These are phyloP conservation scores for Penicillium goetzii DNA, from an alignment of 495 filamentous ascomycete species.

Conservation along the genomic window DNA sequence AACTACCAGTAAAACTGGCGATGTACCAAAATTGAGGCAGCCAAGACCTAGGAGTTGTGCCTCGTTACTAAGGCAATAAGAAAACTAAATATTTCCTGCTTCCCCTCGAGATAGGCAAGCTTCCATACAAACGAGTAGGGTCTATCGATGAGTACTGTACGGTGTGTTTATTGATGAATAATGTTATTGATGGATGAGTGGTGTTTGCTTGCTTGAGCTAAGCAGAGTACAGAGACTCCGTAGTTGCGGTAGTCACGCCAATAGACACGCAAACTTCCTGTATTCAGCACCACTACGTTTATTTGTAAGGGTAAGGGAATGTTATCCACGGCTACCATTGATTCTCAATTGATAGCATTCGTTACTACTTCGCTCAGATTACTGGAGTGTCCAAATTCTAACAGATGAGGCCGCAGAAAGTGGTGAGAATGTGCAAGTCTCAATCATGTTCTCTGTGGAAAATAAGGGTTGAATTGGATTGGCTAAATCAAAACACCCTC, in stretches of 20 bases:
- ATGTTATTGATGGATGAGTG: no score
- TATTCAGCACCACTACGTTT: background rate
- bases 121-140: background rate
- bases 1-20: background rate
- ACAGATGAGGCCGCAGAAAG: background rate
- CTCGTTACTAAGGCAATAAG: background rate
- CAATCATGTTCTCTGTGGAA: no score
- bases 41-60: background rate
- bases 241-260: no score
- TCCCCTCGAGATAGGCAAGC: background rate
- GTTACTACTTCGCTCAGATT: background rate
- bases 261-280: background rate
- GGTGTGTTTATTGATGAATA: background rate
- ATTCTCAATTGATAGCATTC: constrained; percentile 4
- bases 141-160: background rate
- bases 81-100: background rate
- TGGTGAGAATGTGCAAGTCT: background rate
- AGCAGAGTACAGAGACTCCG: no score
- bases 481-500: no score
- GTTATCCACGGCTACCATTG: background rate
- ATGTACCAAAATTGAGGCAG: background rate
- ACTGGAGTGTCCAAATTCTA: background rate
- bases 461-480: no score
- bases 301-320: background rate
- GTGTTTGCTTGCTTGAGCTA: background rate